Evolutionary conservation across 148 eudicot species (phyloP).

Genomic region (Diospyros kaki): DNA sequence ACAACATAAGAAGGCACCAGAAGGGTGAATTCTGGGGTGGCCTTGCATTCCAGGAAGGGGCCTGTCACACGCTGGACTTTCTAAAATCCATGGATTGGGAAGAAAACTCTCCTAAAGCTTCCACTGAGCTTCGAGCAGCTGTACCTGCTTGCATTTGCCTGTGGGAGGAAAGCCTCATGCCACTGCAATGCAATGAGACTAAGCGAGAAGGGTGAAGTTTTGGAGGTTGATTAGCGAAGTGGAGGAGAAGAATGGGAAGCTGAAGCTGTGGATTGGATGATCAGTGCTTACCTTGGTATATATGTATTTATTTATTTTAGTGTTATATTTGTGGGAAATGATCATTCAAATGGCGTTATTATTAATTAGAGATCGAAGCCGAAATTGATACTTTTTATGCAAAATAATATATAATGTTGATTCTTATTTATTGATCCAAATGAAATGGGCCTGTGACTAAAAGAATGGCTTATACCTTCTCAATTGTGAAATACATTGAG

Average conservation of each 20-base stretch:
- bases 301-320: too few species aligned
- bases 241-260: slow-evolving; percentile 55
- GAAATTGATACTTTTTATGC: too few species aligned
- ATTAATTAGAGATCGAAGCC: too few species aligned
- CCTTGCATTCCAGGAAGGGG: slow-evolving; percentile 47
- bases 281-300: slow-evolving; percentile 13
- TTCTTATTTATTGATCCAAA: too few species aligned
- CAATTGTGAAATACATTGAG: too few species aligned
- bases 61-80: slow-evolving; percentile 30
- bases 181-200: slow-evolving; percentile 31
- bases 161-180: slow-evolving; percentile 49
- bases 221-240: slow-evolving; percentile 54
- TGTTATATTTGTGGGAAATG: too few species aligned
- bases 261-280: slow-evolving; percentile 64
- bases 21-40: slow-evolving; percentile 61
- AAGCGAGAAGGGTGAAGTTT: slow-evolving; percentile 36
- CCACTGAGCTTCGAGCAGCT: slow-evolving; percentile 40
- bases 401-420: too few species aligned
- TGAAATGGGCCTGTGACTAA: too few species aligned
- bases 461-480: too few species aligned
- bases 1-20: slow-evolving; percentile 40
- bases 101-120: slow-evolving; percentile 20
- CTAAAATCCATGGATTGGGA: slow-evolving; percentile 40
- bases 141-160: slow-evolving; percentile 29
- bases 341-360: too few species aligned